These are phyloP conservation scores for Fusarium stilboides DNA, from an alignment of 2,329 filamentous ascomycete species.

Conservation along the genomic window DNA sequence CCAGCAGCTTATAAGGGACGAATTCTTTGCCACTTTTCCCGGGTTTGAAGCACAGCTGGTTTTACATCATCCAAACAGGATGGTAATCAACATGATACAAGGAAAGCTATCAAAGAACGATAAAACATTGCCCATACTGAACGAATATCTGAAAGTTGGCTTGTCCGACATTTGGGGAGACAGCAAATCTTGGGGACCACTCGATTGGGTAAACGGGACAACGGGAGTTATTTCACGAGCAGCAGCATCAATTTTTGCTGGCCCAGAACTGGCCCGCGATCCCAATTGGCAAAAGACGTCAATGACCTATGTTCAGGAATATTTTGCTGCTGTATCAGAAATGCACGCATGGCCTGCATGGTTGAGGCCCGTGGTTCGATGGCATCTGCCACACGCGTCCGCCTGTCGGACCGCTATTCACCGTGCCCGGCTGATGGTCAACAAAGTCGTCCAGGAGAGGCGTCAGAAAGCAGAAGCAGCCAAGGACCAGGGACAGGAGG, in stretches of 20 bases:
- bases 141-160: not conserved
- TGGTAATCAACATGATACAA: constrained; percentile 8
- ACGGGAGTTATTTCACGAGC: constrained; percentile 4
- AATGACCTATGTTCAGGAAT: not conserved
- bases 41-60: not conserved
- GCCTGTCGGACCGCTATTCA: not conserved
- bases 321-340: not conserved
- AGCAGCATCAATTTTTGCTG: not conserved
- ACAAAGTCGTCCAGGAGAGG: not conserved
- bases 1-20: not conserved
- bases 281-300: not conserved
- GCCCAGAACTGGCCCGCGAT: not conserved
- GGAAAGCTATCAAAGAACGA: constrained; percentile 10
- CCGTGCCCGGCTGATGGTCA: not conserved
- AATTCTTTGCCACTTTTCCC: constrained; percentile 3
- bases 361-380: not conserved
- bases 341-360: constrained; percentile 1
- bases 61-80: not conserved
- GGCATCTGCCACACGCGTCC: not conserved
- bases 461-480: accelerated
- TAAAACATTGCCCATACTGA: not conserved
- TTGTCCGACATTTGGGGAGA: not conserved
- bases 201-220: not conserved
- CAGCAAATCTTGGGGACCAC: not conserved
- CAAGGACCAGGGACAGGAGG: accelerated